Evolutionary conservation across 2,329 filamentous ascomycete species (phyloP).

Genomic region (Fusarium hostae): DNA sequence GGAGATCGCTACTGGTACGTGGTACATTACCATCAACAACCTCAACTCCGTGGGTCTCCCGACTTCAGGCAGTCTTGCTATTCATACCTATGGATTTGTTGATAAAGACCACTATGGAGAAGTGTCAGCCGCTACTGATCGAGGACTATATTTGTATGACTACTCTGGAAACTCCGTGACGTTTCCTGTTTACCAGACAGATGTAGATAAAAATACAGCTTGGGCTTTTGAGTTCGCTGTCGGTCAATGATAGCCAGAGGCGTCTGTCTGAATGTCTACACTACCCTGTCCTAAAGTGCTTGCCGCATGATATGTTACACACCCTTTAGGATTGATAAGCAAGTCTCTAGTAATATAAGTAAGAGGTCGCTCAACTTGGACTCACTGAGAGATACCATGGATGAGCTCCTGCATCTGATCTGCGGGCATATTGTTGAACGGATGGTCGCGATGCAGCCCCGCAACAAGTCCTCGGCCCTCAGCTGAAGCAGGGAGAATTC

Average conservation of each 20-base stretch:
- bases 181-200: not conserved
- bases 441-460: no score
- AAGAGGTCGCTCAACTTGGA: no score
- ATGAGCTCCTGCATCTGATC: no score
- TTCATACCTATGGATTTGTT: not conserved
- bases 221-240: not conserved
- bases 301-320: no score
- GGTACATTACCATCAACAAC: not conserved
- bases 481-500: no score
- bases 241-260: not conserved
- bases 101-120: not conserved
- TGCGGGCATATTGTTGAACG: no score
- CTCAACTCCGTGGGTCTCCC: not conserved
- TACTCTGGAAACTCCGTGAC: not conserved
- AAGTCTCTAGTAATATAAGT: no score
- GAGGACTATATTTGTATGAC: not conserved
- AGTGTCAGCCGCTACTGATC: not conserved
- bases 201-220: not conserved
- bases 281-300: no score
- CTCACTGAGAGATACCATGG: no score
- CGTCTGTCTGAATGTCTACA: no score
- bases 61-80: not conserved
- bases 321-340: no score
- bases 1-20: not conserved
- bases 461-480: no score